Evolutionary conservation across 805 yeast genomes (phyloP).

Genomic region (Zygotorulaspora sp.): DNA sequence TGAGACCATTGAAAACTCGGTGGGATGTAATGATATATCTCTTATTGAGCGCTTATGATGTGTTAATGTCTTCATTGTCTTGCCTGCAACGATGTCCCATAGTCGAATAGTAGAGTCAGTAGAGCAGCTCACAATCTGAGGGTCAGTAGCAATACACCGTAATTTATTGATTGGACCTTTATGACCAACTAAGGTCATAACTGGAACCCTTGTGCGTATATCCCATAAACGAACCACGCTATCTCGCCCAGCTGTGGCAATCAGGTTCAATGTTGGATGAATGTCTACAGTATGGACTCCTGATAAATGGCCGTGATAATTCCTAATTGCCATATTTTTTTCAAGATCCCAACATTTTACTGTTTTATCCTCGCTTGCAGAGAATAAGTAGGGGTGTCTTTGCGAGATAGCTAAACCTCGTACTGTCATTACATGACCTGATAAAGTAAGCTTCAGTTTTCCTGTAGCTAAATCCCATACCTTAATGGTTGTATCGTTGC

Average conservation of each 20-base stretch:
- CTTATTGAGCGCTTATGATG: conserved; percentile 83
- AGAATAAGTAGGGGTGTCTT: conserved; percentile 81
- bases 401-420: conserved; percentile 68
- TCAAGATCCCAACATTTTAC: conserved; percentile 97
- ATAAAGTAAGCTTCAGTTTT: conserved; percentile 62
- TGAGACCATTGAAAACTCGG: conserved; percentile 68
- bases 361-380: conserved; percentile 89
- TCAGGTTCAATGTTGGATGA: conserved; percentile 79
- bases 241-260: conserved; percentile 88
- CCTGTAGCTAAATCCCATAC: conserved; percentile 85
- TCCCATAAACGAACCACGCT: conserved; percentile 90
- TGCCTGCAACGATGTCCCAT: conserved; percentile 86
- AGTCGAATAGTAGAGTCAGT: conserved; percentile 79
- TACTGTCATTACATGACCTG: conserved; percentile 91
- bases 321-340: conserved; percentile 70
- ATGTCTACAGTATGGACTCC: conserved; percentile 79
- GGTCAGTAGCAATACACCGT: conserved; percentile 64
- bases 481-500: conserved; percentile 82
- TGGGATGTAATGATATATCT: conserved; percentile 62
- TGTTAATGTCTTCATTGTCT: conserved; percentile 64
- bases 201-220: conserved; percentile 69
- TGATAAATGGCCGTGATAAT: conserved; percentile 91
- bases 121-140: conserved; percentile 79
- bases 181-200: conserved; percentile 80
- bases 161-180: conserved; percentile 68